These are phyloP conservation scores for Solanum hybrid DNA, from an alignment of 305 asterid species.

Conservation along the genomic window DNA sequence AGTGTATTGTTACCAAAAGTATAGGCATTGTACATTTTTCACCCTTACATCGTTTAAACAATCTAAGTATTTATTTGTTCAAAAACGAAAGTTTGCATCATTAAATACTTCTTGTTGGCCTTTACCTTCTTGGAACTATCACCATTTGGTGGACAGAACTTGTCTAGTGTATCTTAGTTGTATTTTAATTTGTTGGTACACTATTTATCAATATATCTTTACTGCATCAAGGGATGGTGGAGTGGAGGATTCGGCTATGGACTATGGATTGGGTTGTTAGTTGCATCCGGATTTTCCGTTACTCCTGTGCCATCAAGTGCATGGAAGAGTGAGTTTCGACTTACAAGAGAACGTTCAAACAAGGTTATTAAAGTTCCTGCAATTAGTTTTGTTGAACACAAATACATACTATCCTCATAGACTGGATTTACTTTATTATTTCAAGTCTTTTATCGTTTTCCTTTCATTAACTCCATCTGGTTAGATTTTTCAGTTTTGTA, in stretches of 20 bases:
- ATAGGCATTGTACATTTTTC: not conserved
- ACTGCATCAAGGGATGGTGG: constrained; percentile 86
- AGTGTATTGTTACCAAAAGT: not conserved
- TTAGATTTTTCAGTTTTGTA: not conserved
- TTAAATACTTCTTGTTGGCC: not conserved
- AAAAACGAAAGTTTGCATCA: not conserved
- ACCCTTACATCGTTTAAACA: not conserved
- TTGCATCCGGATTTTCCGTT: constrained; percentile 85
- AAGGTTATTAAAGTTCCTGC: constrained; percentile 44
- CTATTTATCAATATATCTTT: constrained; percentile 9
- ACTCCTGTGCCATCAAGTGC: constrained; percentile 71
- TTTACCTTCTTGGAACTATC: not conserved
- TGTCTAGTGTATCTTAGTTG: not conserved
- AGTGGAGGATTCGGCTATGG: constrained; percentile 97
- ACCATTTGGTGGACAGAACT: not conserved
- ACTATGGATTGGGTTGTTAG: constrained; percentile 80
- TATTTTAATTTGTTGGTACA: not conserved
- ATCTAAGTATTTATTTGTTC: not conserved
- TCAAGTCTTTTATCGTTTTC: not conserved
- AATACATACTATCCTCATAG: not conserved
- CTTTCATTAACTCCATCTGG: not conserved
- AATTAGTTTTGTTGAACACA: not conserved
- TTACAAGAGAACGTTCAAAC: constrained; percentile 42
- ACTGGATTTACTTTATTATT: not conserved
- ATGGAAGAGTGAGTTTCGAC: constrained; percentile 82